Base-by-base conservation (phyloP, 106 monocot species). In the Phalaenopsis aphrodite region DNA sequence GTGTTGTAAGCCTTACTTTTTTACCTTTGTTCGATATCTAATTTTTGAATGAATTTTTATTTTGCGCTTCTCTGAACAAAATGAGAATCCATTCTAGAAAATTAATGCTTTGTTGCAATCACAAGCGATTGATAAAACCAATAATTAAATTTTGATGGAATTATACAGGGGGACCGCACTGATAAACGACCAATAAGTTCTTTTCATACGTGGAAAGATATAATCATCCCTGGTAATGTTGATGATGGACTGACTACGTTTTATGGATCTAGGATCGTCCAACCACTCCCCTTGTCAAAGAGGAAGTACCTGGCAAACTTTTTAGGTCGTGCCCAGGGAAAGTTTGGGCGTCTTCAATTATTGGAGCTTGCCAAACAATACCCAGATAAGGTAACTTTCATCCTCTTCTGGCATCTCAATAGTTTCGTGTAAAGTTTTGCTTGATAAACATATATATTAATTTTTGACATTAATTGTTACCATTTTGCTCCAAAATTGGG, bases 131-230 rank as follows among this genome's bases (percentile, higher is more conserved):
- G 41, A 57, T 47, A 47, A 21, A 24, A 75, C 76, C 42, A 74
- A 19, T 56, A 65, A 57, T 48, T 72, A 47, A 5, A 17, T 58
- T 36, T 57, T 21, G 21, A 16, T 82, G 18, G 78, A 69, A 73
- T 82, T 56, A 64, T 72, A 78, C 84, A 99, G 98, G 98, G 94
- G n/a, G 98, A 99, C 74, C 90, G 94, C 3, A 99, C 98, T 21
- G 98, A 99, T 81, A 99, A 99, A 69, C 86, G 91, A 68, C 92
- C 89, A 61, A 88, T 84, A 67, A 99, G 94, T 82, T 94, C 98
- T 76, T 99, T 94, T 85, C 92, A 91, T 79, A 89, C 98, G 69
- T 99, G 94, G 98, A 99, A 99, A 85, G 98, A 99, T 83, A 93
- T 99, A 69, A 94, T 99, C 47, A 93, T 99, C 45, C 98, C 98